Evolutionary conservation across 1,284 basidiomycete genomes (phyloP), one percentile per base, ranked within the genome.

Genomic region (Puccinia horiana): DNA sequence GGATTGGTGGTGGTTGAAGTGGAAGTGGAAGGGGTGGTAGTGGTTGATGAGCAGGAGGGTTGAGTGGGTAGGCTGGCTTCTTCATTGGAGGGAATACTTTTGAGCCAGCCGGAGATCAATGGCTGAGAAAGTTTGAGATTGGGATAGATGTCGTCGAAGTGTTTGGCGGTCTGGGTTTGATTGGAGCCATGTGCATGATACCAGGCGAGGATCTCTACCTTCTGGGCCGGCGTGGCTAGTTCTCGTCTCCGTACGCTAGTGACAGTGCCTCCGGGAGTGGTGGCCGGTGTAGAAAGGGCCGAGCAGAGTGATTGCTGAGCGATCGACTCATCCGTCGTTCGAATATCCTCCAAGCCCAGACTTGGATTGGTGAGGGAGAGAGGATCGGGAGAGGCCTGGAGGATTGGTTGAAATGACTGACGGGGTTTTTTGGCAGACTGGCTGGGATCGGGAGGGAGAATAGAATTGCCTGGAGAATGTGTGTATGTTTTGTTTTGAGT

Each of bases 111-210:
- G 26, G 75, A 63, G 37, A 76, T 63, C 14, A 65, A 20, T 0
- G 75, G 75, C 58, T 76, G 75, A n/a, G 56, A 65, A 16, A 76
- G 40, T 42, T 76, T 76, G 29, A 76, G 47, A 37, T 49, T n/a
- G 56, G 75, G 75, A n/a, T 76, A 76, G 29, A 63, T 26, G 35
- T 47, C 14, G 26, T 76, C 75, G 29, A 76, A 76, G 42, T 76
- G 75, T 26, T 29, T n/a, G 16, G 56, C 58, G n/a, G 75, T 76
- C 40, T 65, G 35, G 42, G 75, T 26, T 42, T 65, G 75, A 32
- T 65, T 65, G 40, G 56, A 23, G 26, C 58, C 58, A 40, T 76
- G 35, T 16, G 0, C 18, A 32, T 76, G 75, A 40, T 76, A 65
- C 75, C 75, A 76, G 32, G 32, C 58, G 23, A 76, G 58, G 37